Conservation (phyloP, 768 basidiomycete genomes). For the Cystofilobasidium macerans region DNA sequence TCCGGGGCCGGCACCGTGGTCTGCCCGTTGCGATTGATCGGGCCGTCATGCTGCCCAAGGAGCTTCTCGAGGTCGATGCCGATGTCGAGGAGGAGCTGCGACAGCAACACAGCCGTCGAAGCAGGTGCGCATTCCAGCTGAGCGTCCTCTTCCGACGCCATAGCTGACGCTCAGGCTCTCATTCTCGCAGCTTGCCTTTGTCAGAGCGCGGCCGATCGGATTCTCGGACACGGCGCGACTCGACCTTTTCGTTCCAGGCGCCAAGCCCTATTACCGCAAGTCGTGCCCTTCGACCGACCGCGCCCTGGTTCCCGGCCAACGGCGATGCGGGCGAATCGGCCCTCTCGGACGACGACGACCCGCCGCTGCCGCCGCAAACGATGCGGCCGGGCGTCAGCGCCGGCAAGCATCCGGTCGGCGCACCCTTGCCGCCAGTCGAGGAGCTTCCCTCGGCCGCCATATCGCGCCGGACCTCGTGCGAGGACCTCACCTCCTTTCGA, state of each 20-base stretch:
- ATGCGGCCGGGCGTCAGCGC: not conserved
- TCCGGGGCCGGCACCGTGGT: conserved; percentile 84
- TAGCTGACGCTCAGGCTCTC: not conserved
- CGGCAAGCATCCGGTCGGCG: not conserved
- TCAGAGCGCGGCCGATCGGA: not conserved
- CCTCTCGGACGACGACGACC: conserved; percentile 2
- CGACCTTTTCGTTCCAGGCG: not conserved
- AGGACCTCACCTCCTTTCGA: not conserved
- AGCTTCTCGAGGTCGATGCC: conserved; percentile 38
- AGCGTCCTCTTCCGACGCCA: too few species aligned
- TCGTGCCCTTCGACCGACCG: not conserved
- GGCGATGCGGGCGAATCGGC: not conserved
- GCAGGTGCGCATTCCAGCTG: not conserved
- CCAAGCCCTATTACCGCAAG: too few species aligned
- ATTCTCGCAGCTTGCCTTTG: not conserved
- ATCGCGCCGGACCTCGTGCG: not conserved
- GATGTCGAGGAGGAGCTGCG: conserved; percentile 24
- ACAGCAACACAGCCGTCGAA: not conserved
- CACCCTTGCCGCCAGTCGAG: not conserved
- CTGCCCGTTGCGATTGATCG: conserved; percentile 79
- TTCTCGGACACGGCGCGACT: not conserved
- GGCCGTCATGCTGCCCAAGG: conserved; percentile 65
- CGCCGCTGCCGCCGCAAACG: not conserved
- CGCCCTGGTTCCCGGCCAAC: not conserved
- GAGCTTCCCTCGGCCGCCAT: not conserved